Conservation (phyloP, 2,329 filamentous ascomycete species). For the Penicillium crustosum region DNA sequence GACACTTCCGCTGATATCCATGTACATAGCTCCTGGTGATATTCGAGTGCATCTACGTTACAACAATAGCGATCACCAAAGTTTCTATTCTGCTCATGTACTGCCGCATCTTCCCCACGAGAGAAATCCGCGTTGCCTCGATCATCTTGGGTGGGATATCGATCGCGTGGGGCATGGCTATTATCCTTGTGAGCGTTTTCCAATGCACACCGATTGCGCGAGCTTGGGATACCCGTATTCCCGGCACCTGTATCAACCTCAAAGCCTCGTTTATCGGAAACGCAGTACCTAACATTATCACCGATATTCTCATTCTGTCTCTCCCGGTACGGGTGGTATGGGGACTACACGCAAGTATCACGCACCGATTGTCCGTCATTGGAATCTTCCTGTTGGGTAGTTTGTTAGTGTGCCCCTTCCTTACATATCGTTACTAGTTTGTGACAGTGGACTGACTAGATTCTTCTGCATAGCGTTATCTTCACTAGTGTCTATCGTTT, state of each 20-base stretch:
- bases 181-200: constrained; percentile 54
- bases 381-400: constrained; percentile 14
- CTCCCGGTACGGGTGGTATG: constrained; percentile 30
- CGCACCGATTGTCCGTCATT: constrained; percentile 20
- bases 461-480: constrained; percentile 35
- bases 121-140: constrained; percentile 46
- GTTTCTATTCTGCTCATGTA: constrained; percentile 55
- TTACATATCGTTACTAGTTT: too few species aligned
- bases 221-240: constrained; percentile 49
- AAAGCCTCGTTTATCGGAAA: constrained; percentile 54
- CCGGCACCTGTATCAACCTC: constrained; percentile 52
- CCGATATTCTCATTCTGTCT: constrained; percentile 26
- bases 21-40: constrained; percentile 46
- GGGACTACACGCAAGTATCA: constrained; percentile 22
- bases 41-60: constrained; percentile 40
- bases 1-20: background rate
- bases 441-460: background rate
- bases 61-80: constrained; percentile 53
- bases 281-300: constrained; percentile 41
- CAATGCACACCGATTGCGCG: constrained; percentile 54
- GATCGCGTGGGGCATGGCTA: constrained; percentile 50
- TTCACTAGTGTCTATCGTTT: constrained; percentile 53
- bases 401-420: constrained; percentile 10
- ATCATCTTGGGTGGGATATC: constrained; percentile 46
- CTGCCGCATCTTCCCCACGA: constrained; percentile 52